phyloP scores from a whole-genome alignment of 257 asterid species.

The Voacanga thouarsii region DNA sequence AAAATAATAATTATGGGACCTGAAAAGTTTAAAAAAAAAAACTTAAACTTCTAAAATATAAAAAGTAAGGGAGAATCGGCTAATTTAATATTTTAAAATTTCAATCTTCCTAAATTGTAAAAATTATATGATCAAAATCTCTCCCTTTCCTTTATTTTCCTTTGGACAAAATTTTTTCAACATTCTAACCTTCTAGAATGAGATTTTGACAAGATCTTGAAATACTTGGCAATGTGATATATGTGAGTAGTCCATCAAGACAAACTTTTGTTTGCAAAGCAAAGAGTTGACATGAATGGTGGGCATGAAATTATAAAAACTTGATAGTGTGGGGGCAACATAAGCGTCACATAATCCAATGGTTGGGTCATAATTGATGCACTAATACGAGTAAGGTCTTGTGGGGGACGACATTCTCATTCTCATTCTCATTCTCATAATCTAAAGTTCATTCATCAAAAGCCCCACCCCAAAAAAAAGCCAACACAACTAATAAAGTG shows the following conservation, averaged over 20 bases:
- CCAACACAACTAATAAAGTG: not conserved
- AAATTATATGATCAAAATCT: no score
- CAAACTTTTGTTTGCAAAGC: not conserved
- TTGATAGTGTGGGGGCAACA: not conserved
- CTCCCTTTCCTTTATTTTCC: no score
- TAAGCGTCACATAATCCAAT: not conserved
- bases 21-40: no score
- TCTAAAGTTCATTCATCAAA: not conserved
- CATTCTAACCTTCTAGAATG: no score
- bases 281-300: not conserved
- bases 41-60: no score
- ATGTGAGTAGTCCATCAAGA: not conserved
- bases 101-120: no score
- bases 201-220: no score
- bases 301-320: not conserved
- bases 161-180: not conserved
- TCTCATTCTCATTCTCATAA: constrained; percentile 1
- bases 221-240: not conserved
- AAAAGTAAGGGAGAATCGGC: no score
- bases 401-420: not conserved
- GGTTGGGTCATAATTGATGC: not conserved
- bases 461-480: not conserved
- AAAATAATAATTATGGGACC: no score
- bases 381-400: not conserved
- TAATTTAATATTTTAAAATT: no score